Conservation (phyloP, 176 grass and related monocot genomes). For the Aegilops bicornis region DNA sequence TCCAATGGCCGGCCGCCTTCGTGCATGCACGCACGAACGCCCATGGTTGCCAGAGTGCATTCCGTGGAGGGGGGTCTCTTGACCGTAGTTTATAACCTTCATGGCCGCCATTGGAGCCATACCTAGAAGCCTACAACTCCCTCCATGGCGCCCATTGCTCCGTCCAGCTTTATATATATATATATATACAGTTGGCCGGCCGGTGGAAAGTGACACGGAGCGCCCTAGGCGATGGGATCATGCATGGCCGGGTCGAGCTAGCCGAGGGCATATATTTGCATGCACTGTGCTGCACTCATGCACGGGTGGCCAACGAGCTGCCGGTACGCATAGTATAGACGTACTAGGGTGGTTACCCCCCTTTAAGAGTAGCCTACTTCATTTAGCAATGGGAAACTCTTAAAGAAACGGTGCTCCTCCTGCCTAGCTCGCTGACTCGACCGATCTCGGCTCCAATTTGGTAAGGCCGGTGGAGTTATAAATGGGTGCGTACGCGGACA, state of each 20-base stretch:
- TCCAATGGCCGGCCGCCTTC: constrained; percentile 30
- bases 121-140: not conserved
- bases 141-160: constrained; percentile 9
- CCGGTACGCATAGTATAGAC: not conserved
- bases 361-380: not conserved
- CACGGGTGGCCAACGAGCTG: not conserved
- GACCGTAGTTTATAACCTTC: too few relatives aligned
- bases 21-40: constrained; percentile 1
- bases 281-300: not conserved
- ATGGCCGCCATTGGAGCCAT: constrained; percentile 18
- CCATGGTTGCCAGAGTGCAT: not conserved
- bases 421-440: not conserved
- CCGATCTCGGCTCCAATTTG: not conserved
- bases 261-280: too few relatives aligned
- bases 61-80: not conserved
- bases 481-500: not conserved
- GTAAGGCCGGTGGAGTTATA: not conserved
- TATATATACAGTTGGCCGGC: not conserved
- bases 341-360: not conserved
- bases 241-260: too few relatives aligned
- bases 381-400: not conserved
- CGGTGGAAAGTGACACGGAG: constrained; percentile 40
- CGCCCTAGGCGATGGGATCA: not conserved
- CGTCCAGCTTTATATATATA: not conserved
- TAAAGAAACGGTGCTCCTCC: not conserved